Evolutionary conservation across 768 basidiomycete genomes (phyloP), one percentile per base, ranked within the genome.

Genomic region (Collybia sp.): DNA sequence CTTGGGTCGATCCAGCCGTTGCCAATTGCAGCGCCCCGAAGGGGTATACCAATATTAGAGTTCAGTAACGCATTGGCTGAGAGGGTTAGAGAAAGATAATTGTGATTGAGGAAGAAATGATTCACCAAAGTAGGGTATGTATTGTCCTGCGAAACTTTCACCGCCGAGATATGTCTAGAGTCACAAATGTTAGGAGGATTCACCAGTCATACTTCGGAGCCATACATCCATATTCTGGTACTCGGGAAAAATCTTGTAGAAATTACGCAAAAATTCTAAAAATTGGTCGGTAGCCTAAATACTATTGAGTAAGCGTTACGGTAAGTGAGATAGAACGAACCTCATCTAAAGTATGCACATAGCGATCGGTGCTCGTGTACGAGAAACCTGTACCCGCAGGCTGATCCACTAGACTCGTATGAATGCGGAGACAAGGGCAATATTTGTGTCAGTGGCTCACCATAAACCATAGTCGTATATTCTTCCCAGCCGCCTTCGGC

Each of bases 1-100:
- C 79, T 78, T 0, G 84, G 83, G 61, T 97, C 94, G 40, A 96
- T 95, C 96, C 96, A 99, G 5, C 95, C 95, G 63, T 99, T 99
- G 16, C 96, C 96, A 37, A 99, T 96, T 1, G 95, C 90, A 12
- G 79, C 68, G 1, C 96, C 96, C 37, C 75, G 76, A 6, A 97
- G 69, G 0, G 80, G 82, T 19, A 85, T 68, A 18, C 70, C 58
- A 13, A 91, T 67, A 30, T 73, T 61, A 5, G 82, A 80, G 50
- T 73, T 62, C 25, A 96, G 69, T 38, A 95, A 71, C 13, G 82
- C 87, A 52, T 93, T 78, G 57, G 91, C 93, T 93, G 50, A 16
- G 49, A 20, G 44, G 35, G 30, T 12, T n/a, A 10, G 30, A 42
- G 35, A 44, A 20, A 18, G 30, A 19, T 33, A 50, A 31, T 20